Evolutionary conservation across 2,329 filamentous ascomycete species (phyloP).

Genomic region (Teratosphaeria nubilosa): DNA sequence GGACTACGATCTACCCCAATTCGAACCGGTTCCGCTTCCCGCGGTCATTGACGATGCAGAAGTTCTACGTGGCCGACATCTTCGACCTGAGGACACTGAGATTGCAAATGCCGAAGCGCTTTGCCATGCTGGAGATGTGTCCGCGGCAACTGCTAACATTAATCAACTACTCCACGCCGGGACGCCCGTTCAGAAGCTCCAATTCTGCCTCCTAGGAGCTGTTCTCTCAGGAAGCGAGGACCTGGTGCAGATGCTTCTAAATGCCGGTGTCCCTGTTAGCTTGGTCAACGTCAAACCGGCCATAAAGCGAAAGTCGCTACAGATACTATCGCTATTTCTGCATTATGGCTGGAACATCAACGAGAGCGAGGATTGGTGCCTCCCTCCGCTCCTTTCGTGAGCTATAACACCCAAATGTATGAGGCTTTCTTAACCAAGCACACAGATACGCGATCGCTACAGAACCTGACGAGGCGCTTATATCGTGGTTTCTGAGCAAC

Average conservation of each 20-base stretch:
- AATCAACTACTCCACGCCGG: neutral
- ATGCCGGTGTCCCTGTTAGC: neutral
- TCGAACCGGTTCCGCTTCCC: neutral
- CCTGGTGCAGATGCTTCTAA: slow-evolving; percentile 2
- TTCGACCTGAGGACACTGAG: slow-evolving; percentile 1
- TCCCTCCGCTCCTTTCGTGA: slow-evolving; percentile 3
- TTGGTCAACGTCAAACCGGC: neutral
- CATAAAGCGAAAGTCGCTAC: slow-evolving; percentile 1
- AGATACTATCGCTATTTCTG: slow-evolving; percentile 1
- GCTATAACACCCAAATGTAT: neutral
- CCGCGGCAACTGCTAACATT: slow-evolving; percentile 1
- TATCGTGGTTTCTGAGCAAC: slow-evolving; percentile 6
- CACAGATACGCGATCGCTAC: slow-evolving; percentile 3
- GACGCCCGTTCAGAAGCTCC: neutral
- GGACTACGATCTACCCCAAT: neutral
- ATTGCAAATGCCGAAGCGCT: slow-evolving; percentile 1
- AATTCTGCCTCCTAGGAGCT: slow-evolving; percentile 2
- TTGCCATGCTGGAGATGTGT: neutral
- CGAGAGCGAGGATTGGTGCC: slow-evolving; percentile 4
- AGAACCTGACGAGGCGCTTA: neutral
- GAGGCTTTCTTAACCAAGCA: neutral
- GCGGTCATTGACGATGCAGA: neutral
- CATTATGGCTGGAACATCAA: slow-evolving; percentile 4
- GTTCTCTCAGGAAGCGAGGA: neutral
- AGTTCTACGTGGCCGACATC: neutral